Percentiles rank a stretch among this genome's conserved stretches.
Evolutionary conservation across 495 filamentous ascomycete species (phyloP).

Genomic region (Lineolata rhizophorae): DNA sequence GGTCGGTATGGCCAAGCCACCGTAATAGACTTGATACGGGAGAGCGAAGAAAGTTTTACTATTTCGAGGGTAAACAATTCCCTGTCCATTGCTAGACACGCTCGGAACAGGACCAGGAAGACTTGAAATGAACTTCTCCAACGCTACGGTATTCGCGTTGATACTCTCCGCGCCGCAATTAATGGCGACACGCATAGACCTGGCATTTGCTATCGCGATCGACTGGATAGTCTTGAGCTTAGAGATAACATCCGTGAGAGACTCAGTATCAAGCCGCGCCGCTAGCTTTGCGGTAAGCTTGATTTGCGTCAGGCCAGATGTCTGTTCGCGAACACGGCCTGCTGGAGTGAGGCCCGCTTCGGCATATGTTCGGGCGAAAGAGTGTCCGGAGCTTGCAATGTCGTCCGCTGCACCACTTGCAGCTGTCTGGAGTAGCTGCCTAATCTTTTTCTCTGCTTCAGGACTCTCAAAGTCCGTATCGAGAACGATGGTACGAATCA

Average conservation of each 20-base stretch:
- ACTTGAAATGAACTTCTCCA: conserved; percentile 46
- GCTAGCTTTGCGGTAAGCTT: conserved; percentile 59
- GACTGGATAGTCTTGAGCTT: conserved; percentile 78
- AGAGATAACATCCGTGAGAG: conserved; percentile 49
- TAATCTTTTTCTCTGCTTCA: conserved; percentile 57
- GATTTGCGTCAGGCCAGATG: conserved; percentile 66
- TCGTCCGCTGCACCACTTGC: conserved; percentile 81
- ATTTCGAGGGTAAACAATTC: conserved; percentile 13
- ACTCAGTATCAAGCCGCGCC: conserved; percentile 29
- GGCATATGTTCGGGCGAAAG: conserved; percentile 62
- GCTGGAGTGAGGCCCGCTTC: conserved; percentile 54
- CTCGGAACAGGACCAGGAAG: conserved; percentile 24
- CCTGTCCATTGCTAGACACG: background rate
- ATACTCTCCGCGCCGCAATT: conserved; percentile 60
- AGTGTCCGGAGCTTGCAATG: conserved; percentile 71
- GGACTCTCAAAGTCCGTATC: conserved; percentile 79
- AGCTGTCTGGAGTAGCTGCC: conserved; percentile 61
- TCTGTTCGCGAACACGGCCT: conserved; percentile 54
- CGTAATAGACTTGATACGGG: conserved; percentile 93
- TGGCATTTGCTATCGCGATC: conserved; percentile 40
- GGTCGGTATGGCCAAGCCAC: conserved; percentile 57
- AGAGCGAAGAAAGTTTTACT: conserved; percentile 75
- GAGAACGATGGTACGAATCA: conserved; percentile 53
- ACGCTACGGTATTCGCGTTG: conserved; percentile 42
- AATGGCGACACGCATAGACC: conserved; percentile 51